These are phyloP conservation scores for Pythium biforme DNA, from an alignment of 352 stramenopile genomes.

Conservation along the genomic window DNA sequence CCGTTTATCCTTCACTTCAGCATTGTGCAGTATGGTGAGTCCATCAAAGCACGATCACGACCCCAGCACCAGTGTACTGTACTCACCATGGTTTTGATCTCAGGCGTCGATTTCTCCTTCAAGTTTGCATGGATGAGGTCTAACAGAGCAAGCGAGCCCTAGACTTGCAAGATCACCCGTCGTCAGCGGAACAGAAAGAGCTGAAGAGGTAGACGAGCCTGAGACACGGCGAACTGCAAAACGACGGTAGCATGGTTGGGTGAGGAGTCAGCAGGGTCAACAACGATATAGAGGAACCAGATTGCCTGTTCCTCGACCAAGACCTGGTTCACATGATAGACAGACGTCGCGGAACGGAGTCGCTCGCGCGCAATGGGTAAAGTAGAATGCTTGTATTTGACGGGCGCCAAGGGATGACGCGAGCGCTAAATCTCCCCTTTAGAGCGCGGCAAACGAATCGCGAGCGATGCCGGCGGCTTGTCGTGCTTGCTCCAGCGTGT, in stretches of 20 bases:
- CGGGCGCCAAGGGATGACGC: background rate
- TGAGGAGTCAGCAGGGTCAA: too few relatives aligned
- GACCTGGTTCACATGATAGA: too few relatives aligned
- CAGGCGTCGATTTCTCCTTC: slow-evolving; percentile 8
- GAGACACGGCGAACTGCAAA: too few relatives aligned
- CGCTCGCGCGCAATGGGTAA: background rate
- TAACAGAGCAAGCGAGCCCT: background rate
- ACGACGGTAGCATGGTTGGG: too few relatives aligned
- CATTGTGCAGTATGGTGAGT: slow-evolving; percentile 21
- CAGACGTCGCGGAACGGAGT: too few relatives aligned
- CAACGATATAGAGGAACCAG: too few relatives aligned
- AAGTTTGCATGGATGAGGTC: background rate
- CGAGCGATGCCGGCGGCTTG: slow-evolving; percentile 44
- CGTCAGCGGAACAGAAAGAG: too few relatives aligned
- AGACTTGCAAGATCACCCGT: too few relatives aligned
- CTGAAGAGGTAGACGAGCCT: too few relatives aligned
- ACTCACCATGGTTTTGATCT: too few relatives aligned
- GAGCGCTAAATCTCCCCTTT: background rate
- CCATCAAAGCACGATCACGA: background rate
- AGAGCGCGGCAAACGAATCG: slow-evolving; percentile 24
- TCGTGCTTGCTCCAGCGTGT: slow-evolving; percentile 52
- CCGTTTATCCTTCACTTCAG: slow-evolving; percentile 21
- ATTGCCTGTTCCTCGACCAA: too few relatives aligned
- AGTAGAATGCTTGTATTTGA: slow-evolving; percentile 7
- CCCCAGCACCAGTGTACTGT: background rate